Evolutionary conservation across 306 rosid genomes (phyloP).

Genomic region (Crotalaria pallida): DNA sequence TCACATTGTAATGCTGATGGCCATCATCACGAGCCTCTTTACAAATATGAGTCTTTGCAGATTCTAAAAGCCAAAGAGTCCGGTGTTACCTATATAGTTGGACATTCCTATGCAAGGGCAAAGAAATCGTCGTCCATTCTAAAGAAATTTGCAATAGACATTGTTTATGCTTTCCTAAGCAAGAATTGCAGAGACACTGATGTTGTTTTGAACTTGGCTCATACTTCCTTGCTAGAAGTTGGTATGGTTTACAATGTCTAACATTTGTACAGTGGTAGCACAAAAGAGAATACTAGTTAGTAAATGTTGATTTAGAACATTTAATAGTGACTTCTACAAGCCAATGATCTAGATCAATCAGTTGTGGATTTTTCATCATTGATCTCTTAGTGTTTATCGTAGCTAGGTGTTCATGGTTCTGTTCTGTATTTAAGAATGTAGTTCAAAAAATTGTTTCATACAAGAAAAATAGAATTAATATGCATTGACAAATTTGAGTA

Average conservation of each 20-base stretch:
- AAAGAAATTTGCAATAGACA: slow-evolving; percentile 58
- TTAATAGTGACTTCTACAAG: background rate
- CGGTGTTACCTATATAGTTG: slow-evolving; percentile 68
- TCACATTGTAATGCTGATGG: background rate
- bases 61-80: slow-evolving; percentile 68
- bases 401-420: slow-evolving; percentile 18
- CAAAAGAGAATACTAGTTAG: slow-evolving; percentile 11
- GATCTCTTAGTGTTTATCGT: too few species aligned
- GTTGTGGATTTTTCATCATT: slow-evolving; percentile 15
- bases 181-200: slow-evolving; percentile 65
- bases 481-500: background rate
- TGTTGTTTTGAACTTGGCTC: slow-evolving; percentile 55
- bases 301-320: slow-evolving; percentile 17
- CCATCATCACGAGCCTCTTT: slow-evolving; percentile 7
- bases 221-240: slow-evolving; percentile 65
- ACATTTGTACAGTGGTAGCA: background rate
- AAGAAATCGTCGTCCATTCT: slow-evolving; percentile 56
- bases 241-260: slow-evolving; percentile 79
- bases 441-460: slow-evolving; percentile 15
- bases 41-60: slow-evolving; percentile 45
- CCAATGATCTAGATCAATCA: background rate
- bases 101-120: slow-evolving; percentile 70
- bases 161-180: slow-evolving; percentile 55
- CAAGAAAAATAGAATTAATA: slow-evolving; percentile 15
- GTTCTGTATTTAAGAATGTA: slow-evolving; percentile 22